Evolutionary conservation across 148 eudicot genomes (phyloP), one percentile per base, ranked within the genome.

Genomic region (Heliosperma pusillum): DNA sequence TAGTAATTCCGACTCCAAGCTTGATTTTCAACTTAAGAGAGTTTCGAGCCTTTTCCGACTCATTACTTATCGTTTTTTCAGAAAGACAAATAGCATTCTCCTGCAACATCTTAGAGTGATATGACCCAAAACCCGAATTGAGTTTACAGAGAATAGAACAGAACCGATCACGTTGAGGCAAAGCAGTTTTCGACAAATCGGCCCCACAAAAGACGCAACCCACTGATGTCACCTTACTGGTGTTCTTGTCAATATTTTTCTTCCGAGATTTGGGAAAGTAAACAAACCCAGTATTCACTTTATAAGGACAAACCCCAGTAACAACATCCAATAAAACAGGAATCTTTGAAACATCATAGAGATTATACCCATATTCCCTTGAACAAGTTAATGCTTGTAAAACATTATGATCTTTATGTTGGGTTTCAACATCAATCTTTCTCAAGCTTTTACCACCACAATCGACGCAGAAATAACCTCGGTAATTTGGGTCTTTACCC

Each of bases 371-470:
- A 68, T 44, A 68, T 10, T 68, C 71, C 17, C 55, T 12, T 44
- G 71, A 68, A 44, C 71, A 68, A 20, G 27, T 68, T 0, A 42
- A 68, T 21, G 53, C 71, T 21, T 68, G 55, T 13, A 68, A 68
- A 27, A 68, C 71, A 4, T 21, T 42, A 22, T 68, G 71, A 42
- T 15, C 55, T 33, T 4, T n/a, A 36, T 66, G 70, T n/a, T 36
- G 11, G 7, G 45, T 40, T 19, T 36, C 70, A 9, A 66, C 70
- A 5, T 20, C 70, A 11, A 42, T 4, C 56, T 44, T 67, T 3
- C 70, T 67, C 26, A 67, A 8, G 12, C 70, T 67, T 11, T n/a
- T 67, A 40, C 52, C 70, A 9, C 70, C 70, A 67, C 70, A 67
- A 21, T 67, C 70, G 20, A 42, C 70, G 42, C 70, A 67, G 26